A percentile compares a stretch with the other conserved stretches of the same genome.
These are phyloP conservation scores for Verbascum thapsus DNA, from an alignment of 257 asterid genomes.

Conservation along the genomic window DNA sequence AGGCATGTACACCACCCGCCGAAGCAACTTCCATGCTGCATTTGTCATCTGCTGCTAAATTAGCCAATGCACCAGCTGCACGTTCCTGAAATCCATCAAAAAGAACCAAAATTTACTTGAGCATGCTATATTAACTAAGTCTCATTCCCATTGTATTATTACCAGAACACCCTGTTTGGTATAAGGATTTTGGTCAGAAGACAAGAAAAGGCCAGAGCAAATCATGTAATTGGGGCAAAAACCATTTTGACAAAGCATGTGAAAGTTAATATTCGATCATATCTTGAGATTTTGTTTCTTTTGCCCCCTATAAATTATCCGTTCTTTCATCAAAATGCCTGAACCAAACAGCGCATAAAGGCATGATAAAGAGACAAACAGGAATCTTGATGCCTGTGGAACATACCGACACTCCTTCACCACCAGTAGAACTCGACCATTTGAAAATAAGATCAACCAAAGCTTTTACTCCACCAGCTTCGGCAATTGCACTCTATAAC, in stretches of 20 bases:
- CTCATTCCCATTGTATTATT: neutral
- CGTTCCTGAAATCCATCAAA: constrained; percentile 74
- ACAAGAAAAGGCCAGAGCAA: too few species aligned
- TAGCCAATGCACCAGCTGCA: constrained; percentile 92
- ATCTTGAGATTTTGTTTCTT: too few species aligned
- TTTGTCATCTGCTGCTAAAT: constrained; percentile 93
- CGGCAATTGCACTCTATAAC: constrained; percentile 75
- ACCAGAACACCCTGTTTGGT: too few species aligned
- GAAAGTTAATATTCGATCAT: too few species aligned
- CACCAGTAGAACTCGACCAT: constrained; percentile 74
- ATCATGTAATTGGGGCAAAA: too few species aligned
- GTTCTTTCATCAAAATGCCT: too few species aligned
- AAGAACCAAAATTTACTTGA: constrained; percentile 21
- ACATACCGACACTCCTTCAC: constrained; percentile 84
- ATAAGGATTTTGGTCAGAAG: too few species aligned
- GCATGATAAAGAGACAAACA: neutral
- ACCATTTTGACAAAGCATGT: too few species aligned
- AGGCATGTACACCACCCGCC: constrained; percentile 75
- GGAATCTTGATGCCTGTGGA: constrained; percentile 13
- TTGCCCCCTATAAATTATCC: too few species aligned
- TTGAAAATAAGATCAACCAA: constrained; percentile 76
- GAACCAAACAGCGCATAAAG: too few species aligned
- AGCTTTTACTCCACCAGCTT: constrained; percentile 86
- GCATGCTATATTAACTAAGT: constrained; percentile 8
- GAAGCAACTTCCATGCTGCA: constrained; percentile 84